These are phyloP conservation scores for Rosa lucieae DNA, from an alignment of 306 rosid species.

Conservation along the genomic window DNA sequence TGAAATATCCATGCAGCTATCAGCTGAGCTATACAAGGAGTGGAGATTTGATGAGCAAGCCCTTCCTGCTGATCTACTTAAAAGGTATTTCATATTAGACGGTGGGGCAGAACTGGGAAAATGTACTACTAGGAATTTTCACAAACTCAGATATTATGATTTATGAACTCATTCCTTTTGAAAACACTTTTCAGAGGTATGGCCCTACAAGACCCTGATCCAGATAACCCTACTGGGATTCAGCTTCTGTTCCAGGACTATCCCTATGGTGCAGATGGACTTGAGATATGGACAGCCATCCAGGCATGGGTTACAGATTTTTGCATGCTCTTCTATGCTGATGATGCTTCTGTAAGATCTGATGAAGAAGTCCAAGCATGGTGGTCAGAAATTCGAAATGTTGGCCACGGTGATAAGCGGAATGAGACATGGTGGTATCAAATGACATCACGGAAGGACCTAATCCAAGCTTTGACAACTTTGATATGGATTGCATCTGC, in stretches of 20 bases:
- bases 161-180: neutral
- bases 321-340: conserved; percentile 59
- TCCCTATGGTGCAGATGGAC: conserved; percentile 77
- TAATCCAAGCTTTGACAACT: conserved; percentile 57
- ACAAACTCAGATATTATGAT: neutral
- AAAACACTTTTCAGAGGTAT: conserved; percentile 46
- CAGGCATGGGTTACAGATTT: conserved; percentile 63
- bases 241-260: conserved; percentile 59
- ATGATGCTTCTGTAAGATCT: conserved; percentile 37
- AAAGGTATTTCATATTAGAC: conserved; percentile 43
- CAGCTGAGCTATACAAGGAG: conserved; percentile 59
- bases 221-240: conserved; percentile 51
- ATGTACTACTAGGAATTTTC: neutral
- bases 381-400: conserved; percentile 63
- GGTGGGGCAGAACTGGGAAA: neutral
- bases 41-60: conserved; percentile 73
- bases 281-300: conserved; percentile 74
- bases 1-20: conserved; percentile 60
- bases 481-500: conserved; percentile 77
- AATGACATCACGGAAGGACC: conserved; percentile 46
- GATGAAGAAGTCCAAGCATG: conserved; percentile 70
- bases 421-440: conserved; percentile 48
- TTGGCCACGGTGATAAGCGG: conserved; percentile 61
- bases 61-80: conserved; percentile 73
- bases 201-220: conserved; percentile 51